Evolutionary conservation across 371 early-diverging fungal species (phyloP).

Genomic region (Actinomortierella wolfii): DNA sequence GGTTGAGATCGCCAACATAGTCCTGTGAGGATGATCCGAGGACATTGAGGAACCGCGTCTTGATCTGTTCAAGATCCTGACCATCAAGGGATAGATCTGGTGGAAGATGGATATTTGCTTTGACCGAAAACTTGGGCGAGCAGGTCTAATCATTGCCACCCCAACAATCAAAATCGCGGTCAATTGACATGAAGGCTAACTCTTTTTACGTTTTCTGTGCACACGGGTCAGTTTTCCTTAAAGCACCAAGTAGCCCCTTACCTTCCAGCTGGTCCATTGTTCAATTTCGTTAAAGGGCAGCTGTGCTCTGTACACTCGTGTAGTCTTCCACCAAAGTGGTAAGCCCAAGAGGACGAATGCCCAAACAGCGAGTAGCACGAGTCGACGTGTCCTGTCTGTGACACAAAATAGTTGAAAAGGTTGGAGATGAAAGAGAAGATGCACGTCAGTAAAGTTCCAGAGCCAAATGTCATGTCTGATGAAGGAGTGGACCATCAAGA

Average conservation of each 20-base stretch:
- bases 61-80: neutral
- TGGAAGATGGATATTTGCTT: constrained; percentile 27
- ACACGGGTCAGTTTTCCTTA: neutral
- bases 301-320: constrained; percentile 87
- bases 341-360: constrained; percentile 70
- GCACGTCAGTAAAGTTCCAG: too few species aligned
- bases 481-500: too few species aligned
- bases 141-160: constrained; percentile 15
- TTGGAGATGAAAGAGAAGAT: neutral
- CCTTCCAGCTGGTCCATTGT: constrained; percentile 61
- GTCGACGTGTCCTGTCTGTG: constrained; percentile 42
- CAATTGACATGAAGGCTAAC: neutral
- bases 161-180: neutral
- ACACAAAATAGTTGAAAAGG: too few species aligned
- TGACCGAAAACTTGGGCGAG: constrained; percentile 26
- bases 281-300: constrained; percentile 76
- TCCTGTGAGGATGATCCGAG: constrained; percentile 7
- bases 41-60: constrained; percentile 4
- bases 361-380: constrained; percentile 63
- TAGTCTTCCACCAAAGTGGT: constrained; percentile 94
- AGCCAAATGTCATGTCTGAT: too few species aligned
- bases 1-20: neutral
- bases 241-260: constrained; percentile 11
- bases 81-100: neutral
- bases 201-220: neutral